Evolutionary conservation across 345 rosid genomes (phyloP), one percentile per base, ranked within the genome.

Genomic region (Brassica rapa): DNA sequence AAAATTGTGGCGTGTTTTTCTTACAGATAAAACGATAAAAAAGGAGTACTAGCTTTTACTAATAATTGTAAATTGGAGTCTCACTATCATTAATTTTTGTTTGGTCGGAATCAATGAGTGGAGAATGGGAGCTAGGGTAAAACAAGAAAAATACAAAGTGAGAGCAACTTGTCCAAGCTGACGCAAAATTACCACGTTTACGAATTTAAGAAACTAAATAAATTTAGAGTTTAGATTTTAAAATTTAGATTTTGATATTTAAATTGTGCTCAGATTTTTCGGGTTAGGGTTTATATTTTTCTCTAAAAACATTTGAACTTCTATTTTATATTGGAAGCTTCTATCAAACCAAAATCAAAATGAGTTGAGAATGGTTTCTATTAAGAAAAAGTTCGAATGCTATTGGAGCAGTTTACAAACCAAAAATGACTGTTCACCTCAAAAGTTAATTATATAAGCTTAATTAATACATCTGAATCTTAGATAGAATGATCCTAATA

Each of bases 81-180:
- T 71, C 67, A 60, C 67, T 61, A 7, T 61, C 37, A 8, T 37
- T 53, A 15, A 66, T 16, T 56, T 43, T 75, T 39, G 79, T 67
- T 67, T 61, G 16, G 75, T 77, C 66, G 57, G 51, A 61, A 62
- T 49, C 15, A 51, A 62, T 25, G 53, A 56, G 32, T 63, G 51
- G 39, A 30, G 68, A 76, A 23, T 61, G 65, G 37, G 61, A 49
- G 33, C 14, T 66, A 72, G 69, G 73, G 60, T 30, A 5, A 37
- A 53, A 39, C 35, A 19, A 27, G 66, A 9, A 21, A 29, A 66
- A 59, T 29, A 49, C 6, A 23, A 25, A 27, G 30, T n/a, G 39
- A 32, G 62, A 27, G 53, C 77, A 60, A 60, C 62, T 78, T 72
- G 77, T 63, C 62, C n/a, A 65, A 57, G 62, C 72, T 78, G 72